These are phyloP conservation scores for Lachnellula willkommii DNA, from an alignment of 2,329 filamentous ascomycete genomes.

Conservation along the genomic window DNA sequence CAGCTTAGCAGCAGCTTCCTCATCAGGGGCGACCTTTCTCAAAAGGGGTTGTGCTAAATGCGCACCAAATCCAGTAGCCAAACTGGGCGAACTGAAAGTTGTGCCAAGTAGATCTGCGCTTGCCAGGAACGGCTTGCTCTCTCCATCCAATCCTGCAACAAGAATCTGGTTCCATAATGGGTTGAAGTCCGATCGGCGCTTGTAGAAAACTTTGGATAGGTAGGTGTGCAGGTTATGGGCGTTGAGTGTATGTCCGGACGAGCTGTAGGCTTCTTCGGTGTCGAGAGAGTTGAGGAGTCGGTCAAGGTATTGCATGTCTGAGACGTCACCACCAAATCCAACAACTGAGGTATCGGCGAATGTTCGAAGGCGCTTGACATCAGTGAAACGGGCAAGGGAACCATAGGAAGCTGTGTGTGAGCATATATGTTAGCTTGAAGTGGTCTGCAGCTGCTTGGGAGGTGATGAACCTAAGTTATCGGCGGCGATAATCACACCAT, in stretches of 20 bases:
- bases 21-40: conserved; percentile 76
- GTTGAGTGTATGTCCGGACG: conserved; percentile 56
- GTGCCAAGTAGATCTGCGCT: conserved; percentile 89
- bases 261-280: conserved; percentile 78
- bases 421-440: conserved; percentile 15
- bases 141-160: conserved; percentile 79
- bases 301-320: conserved; percentile 98
- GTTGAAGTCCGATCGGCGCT: conserved; percentile 90
- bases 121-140: conserved; percentile 80
- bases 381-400: conserved; percentile 91
- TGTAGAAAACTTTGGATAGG: conserved; percentile 92
- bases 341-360: conserved; percentile 82
- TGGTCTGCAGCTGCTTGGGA: background rate
- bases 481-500: conserved; percentile 91
- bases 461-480: conserved; percentile 76
- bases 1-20: conserved; percentile 67
- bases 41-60: conserved; percentile 91
- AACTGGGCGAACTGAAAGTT: conserved; percentile 78
- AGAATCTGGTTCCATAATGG: conserved; percentile 96
- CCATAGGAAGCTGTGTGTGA: conserved; percentile 77
- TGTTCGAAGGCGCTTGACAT: conserved; percentile 88
- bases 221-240: conserved; percentile 96
- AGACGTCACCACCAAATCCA: conserved; percentile 94
- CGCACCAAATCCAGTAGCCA: conserved; percentile 90
- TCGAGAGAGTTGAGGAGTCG: conserved; percentile 81